A percentile compares a stretch with the other conserved stretches of the same genome.
Evolutionary conservation across 208 protist genomes (phyloP).

Genomic region (Acanthamoeba sp.): DNA sequence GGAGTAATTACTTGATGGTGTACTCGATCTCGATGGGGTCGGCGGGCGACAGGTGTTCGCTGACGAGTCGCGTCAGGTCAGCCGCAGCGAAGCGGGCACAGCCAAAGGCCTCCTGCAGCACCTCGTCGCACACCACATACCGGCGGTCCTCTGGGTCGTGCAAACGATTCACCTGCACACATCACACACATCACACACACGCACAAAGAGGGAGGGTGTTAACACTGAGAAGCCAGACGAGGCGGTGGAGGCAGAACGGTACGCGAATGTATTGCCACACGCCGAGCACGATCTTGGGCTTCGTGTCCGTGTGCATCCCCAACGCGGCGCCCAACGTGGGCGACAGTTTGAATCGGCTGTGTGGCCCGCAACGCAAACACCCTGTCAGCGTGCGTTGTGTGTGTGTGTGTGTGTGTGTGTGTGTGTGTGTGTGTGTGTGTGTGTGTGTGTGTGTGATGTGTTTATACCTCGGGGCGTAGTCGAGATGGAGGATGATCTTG

Average conservation of each 20-base stretch:
- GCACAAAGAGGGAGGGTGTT: background rate
- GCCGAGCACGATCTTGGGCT: conserved; percentile 32
- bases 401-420: no score
- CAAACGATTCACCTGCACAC: conserved; percentile 2
- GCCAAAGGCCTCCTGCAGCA: conserved; percentile 47
- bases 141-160: conserved; percentile 64
- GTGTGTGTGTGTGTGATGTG: background rate
- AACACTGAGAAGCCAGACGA: background rate
- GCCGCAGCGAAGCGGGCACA: background rate
- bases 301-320: conserved; percentile 62
- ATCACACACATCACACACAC: background rate
- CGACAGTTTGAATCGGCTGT: conserved; percentile 53
- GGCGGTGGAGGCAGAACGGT: background rate
- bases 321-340: background rate
- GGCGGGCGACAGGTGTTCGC: conserved; percentile 36
- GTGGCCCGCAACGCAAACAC: background rate
- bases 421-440: no score
- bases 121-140: conserved; percentile 41
- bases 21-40: conserved; percentile 69
- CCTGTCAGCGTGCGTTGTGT: no score
- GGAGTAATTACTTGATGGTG: conserved; percentile 3
- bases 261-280: conserved; percentile 66
- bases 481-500: conserved; percentile 68
- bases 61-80: conserved; percentile 38
- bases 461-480: conserved; percentile 28